Conservation (phyloP, 805 yeast species). For the Zygotorulaspora florentina region DNA sequence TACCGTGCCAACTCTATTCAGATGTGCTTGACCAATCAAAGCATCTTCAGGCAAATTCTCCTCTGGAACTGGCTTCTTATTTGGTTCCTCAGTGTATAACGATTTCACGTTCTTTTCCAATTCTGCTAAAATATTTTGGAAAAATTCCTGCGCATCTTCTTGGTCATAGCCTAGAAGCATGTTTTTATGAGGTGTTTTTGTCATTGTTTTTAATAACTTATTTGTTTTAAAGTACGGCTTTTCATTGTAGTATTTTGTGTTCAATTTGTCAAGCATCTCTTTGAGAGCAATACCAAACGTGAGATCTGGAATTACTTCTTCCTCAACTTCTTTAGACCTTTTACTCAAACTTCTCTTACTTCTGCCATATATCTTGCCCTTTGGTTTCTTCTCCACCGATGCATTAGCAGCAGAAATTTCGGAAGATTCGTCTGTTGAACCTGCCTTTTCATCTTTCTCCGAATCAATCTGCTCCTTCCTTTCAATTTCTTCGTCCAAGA, state of each 20-base stretch:
- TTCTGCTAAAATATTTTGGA: constrained; percentile 69
- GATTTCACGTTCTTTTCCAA: constrained; percentile 46
- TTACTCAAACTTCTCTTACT: constrained; percentile 17
- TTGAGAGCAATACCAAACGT: constrained; percentile 53
- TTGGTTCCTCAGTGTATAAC: constrained; percentile 15
- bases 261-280: constrained; percentile 50
- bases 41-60: constrained; percentile 37
- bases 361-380: constrained; percentile 20
- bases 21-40: constrained; percentile 38
- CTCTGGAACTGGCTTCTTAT: constrained; percentile 25
- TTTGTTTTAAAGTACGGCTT: constrained; percentile 60
- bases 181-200: constrained; percentile 73
- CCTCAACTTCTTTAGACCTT: constrained; percentile 9
- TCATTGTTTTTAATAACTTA: constrained; percentile 59
- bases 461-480: constrained; percentile 7
- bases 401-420: neutral
- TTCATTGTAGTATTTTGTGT: constrained; percentile 48
- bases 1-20: constrained; percentile 61
- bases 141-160: constrained; percentile 96
- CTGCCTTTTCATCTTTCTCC: constrained; percentile 7
- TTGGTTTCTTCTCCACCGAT: constrained; percentile 15
- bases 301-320: constrained; percentile 25
- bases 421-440: neutral
- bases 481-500: constrained; percentile 44
- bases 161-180: constrained; percentile 82